Base-by-base conservation (phyloP, 768 basidiomycete species). In the Tephrocybe sp. region DNA sequence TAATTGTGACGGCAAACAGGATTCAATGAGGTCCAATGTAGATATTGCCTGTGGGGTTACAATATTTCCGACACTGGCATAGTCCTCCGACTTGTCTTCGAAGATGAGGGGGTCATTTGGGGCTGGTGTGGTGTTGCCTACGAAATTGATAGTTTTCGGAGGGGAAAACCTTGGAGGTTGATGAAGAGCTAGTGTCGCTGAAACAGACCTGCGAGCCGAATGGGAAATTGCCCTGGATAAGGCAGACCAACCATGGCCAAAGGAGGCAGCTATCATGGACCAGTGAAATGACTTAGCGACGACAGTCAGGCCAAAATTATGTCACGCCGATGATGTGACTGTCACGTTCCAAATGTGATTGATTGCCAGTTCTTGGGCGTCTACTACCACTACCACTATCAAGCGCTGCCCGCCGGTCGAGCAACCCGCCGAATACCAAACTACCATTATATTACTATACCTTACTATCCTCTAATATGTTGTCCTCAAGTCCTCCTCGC, bases 401-500 rank as follows among this genome's bases (percentile, higher is more conserved):
- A 44, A 40, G 44, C 51, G 53, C 54, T 69, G 69, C 74, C 68
- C 73, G 75, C 75, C 67, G 74, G 75, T 59, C 74, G 73, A 62
- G 73, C 69, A 60, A 53, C 59, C 54, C 69, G 61, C 68, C 62
- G 53, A 64, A 56, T 53, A 68, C 66, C 68, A 60, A 51, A 61
- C 65, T 69, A 70, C 66, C 62, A 17, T 17, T 17, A 36, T 10
- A 17, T 36, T 56, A 48, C 56, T 57, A 58, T 57, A 63, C 57
- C 50, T 50, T 62, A 50, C n/a, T 53, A 52, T 62, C 59, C 59
- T 57, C 51, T 62, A 58, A 52, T 61, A 55, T 54, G 48, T 45
- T 69, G 8, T 65, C 73, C 35, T 70, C 77, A 60, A 82, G 74
- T 49, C 87, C 84, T 10, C 89, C 89, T 53, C 79, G 78, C 39